Percentiles rank a stretch among this genome's conserved stretches.
These are phyloP conservation scores for Globisporangium megalacanthum DNA, from an alignment of 352 stramenopile genomes.

Conservation along the genomic window DNA sequence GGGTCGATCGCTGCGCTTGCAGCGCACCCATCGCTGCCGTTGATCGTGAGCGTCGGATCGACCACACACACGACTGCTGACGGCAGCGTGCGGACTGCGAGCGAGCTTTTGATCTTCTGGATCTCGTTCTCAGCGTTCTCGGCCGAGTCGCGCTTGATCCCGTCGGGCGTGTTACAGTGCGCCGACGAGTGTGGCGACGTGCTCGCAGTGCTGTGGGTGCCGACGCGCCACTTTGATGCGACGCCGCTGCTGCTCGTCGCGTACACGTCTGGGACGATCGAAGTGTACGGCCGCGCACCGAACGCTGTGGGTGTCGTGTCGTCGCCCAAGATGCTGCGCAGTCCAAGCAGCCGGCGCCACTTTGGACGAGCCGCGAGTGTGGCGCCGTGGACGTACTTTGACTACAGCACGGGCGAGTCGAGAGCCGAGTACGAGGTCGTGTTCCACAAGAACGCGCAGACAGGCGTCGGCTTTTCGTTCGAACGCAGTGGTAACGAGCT, in stretches of 20 bases:
- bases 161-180: slow-evolving; percentile 65
- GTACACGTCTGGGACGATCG: slow-evolving; percentile 48
- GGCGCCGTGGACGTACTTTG: slow-evolving; percentile 69
- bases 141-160: slow-evolving; percentile 70
- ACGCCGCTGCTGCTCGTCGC: slow-evolving; percentile 66
- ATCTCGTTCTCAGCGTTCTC: slow-evolving; percentile 81
- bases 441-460: slow-evolving; percentile 28
- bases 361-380: slow-evolving; percentile 39
- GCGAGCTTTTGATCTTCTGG: slow-evolving; percentile 81
- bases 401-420: slow-evolving; percentile 60
- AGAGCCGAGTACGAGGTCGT: slow-evolving; percentile 65
- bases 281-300: slow-evolving; percentile 55
- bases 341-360: slow-evolving; percentile 8
- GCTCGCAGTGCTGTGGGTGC: slow-evolving; percentile 77
- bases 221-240: slow-evolving; percentile 75
- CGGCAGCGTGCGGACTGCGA: slow-evolving; percentile 15
- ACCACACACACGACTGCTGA: slow-evolving; percentile 5
- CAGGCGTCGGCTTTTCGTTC: slow-evolving; percentile 41
- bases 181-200: slow-evolving; percentile 37
- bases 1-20: slow-evolving; percentile 64
- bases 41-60: slow-evolving; percentile 62
- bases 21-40: slow-evolving; percentile 65
- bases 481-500: slow-evolving; percentile 33
- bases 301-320: slow-evolving; percentile 51
- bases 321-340: slow-evolving; percentile 28